Evolutionary conservation across 2,329 filamentous ascomycete genomes (phyloP).

Genomic region (Cadophora gregata): DNA sequence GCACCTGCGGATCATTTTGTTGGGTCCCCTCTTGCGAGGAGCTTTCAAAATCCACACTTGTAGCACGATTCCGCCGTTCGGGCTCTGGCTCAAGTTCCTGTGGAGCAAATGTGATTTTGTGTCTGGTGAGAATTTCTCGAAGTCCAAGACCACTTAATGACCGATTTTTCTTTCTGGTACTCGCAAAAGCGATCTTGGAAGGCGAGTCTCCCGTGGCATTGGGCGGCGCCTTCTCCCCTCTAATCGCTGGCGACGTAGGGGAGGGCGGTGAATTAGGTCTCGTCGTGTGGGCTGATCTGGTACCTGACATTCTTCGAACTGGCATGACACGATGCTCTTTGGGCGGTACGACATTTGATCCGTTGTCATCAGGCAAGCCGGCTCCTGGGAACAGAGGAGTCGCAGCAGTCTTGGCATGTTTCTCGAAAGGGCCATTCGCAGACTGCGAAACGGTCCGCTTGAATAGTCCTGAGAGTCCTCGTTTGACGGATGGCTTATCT

Average conservation of each 20-base stretch:
- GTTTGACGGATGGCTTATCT: constrained; percentile 18
- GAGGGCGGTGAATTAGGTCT: constrained; percentile 48
- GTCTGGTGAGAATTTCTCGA: constrained; percentile 34
- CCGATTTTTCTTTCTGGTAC: constrained; percentile 55
- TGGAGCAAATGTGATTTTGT: constrained; percentile 33
- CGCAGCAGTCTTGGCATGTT: constrained; percentile 6
- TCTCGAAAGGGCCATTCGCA: background rate
- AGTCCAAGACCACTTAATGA: constrained; percentile 40
- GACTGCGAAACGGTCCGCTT: background rate
- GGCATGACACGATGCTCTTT: constrained; percentile 31
- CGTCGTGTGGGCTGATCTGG: constrained; percentile 34
- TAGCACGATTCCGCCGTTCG: constrained; percentile 31
- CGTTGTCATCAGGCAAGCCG: constrained; percentile 22
- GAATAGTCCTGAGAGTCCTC: constrained; percentile 18
- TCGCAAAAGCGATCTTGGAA: constrained; percentile 45
- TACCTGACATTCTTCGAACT: constrained; percentile 33
- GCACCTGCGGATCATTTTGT: constrained; percentile 39
- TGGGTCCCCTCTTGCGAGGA: constrained; percentile 31
- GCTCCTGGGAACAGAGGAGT: constrained; percentile 18
- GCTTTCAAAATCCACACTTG: constrained; percentile 39
- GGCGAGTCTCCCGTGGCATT: constrained; percentile 28
- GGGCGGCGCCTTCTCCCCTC: constrained; percentile 39
- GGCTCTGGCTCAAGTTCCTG: constrained; percentile 25
- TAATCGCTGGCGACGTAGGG: constrained; percentile 49
- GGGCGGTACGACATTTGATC: constrained; percentile 30